Base-by-base conservation (phyloP, 2,329 filamentous ascomycete genomes). In the Lasiodiplodia gonubiensis region DNA sequence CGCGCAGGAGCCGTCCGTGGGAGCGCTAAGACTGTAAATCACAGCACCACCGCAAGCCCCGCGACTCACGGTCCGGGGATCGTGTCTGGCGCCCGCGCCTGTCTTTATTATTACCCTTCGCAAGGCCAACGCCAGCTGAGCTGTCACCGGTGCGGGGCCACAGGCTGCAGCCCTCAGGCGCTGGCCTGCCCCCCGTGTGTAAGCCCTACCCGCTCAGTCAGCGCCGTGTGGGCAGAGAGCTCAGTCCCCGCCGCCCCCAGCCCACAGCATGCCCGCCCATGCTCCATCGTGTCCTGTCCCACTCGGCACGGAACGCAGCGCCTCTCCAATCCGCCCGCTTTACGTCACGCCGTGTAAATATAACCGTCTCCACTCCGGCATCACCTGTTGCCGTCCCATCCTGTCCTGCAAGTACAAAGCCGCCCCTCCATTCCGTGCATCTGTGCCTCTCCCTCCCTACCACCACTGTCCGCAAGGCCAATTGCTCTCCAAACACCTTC, bases 21-120 rank as follows among this genome's bases (percentile, higher is more conserved):
- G 25, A 63, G 59, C 59, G 59, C 59, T 63, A 63, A 63, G 59
- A 63, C 59, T 30, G 42, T 63, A n/a, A 63, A 63, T 63, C 42
- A 49, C 55, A 57, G 54, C 52, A 54, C 53, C 53, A 37, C n/a
- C 53, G 23, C 21, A 39, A 33, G 21, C 39, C 14, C 27, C 37
- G 30, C 55, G 55, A 60, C 21, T 48, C 55, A 48, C 23, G 7
- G 11, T 46, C 27, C 27, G 42, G 39, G 59, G 37, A 51, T 51
- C 59, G 39, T 12, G 12, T 42, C 55, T 27, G 14, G 39, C 25
- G 16, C 39, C 14, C 54, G 3, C 23, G 21, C 21, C 16, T 2
- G 33, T 27, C 42, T 33, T 25, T 16, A 51, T 46, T 30, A 11
- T 33, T 30, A 18, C 10, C 27, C 21, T 2, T 25, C 35, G 16